Conservation (phyloP, 2,329 filamentous ascomycete species). For the Aspergillus sp. region DNA sequence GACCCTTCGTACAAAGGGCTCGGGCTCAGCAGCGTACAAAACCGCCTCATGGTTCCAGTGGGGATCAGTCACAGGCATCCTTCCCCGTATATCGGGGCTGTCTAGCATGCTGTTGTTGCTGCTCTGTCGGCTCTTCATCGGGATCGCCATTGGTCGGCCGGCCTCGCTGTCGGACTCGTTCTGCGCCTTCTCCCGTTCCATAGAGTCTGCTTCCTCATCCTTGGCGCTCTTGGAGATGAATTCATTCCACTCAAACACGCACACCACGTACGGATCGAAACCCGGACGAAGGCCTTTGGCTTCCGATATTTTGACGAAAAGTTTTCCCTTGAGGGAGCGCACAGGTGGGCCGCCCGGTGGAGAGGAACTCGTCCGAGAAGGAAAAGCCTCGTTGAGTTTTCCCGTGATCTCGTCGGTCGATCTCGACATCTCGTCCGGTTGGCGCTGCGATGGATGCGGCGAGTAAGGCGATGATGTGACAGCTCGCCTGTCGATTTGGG, state of each 20-base stretch:
- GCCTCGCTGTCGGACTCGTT: conserved; percentile 67
- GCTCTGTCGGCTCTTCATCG: conserved; percentile 93
- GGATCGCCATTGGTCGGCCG: conserved; percentile 82
- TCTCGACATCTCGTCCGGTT: conserved; percentile 16
- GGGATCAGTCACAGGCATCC: conserved; percentile 66
- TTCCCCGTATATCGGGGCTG: conserved; percentile 46
- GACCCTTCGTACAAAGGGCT: conserved; percentile 1
- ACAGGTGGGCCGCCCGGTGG: conserved; percentile 49
- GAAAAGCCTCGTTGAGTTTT: conserved; percentile 29
- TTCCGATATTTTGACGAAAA: conserved; percentile 81
- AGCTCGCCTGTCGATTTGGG: conserved; percentile 23
- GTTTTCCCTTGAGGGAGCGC: conserved; percentile 69
- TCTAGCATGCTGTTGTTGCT: conserved; percentile 83
- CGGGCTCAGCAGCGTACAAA: conserved; percentile 59
- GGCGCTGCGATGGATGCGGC: conserved; percentile 12
- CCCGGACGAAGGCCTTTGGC: conserved; percentile 73
- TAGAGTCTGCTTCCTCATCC: conserved; percentile 50
- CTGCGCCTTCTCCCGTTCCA: conserved; percentile 51
- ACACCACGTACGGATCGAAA: conserved; percentile 87
- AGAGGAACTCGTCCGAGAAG: conserved; percentile 16
- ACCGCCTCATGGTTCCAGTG: conserved; percentile 93
- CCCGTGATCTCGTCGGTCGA: conserved; percentile 27
- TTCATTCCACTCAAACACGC: conserved; percentile 93
- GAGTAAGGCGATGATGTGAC: conserved; percentile 14
- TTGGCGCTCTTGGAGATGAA: conserved; percentile 83